These are phyloP conservation scores for Fusarium drepaniforme DNA, from an alignment of 2,329 filamentous ascomycete genomes.

Conservation along the genomic window DNA sequence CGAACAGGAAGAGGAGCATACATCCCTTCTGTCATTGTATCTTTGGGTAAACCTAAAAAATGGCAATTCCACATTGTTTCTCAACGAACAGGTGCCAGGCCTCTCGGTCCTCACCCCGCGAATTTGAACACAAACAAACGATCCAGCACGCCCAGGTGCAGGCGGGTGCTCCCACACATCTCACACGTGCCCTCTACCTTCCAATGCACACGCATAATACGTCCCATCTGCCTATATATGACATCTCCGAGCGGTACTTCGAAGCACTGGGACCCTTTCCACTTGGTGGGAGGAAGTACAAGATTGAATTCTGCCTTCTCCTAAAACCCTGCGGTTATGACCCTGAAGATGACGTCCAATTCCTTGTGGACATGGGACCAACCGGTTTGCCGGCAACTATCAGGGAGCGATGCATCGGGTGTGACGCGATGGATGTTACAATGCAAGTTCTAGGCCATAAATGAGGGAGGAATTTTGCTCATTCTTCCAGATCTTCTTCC, in stretches of 20 bases:
- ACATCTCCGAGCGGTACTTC: slow-evolving; percentile 5
- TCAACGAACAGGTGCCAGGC: neutral
- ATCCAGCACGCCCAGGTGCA: neutral
- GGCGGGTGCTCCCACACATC: neutral
- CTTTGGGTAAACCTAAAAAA: neutral
- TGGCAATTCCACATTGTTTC: neutral
- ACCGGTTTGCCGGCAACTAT: neutral
- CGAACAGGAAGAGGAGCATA: neutral
- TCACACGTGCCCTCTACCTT: slow-evolving; percentile 13
- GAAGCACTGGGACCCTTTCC: neutral
- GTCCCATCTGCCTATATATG: neutral
- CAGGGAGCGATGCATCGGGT: neutral
- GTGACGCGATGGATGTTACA: neutral
- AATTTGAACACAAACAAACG: neutral
- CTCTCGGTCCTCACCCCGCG: neutral
- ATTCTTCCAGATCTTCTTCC: neutral
- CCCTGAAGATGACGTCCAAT: slow-evolving; percentile 4
- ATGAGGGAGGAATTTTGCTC: too few species aligned
- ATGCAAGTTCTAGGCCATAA: slow-evolving; percentile 12
- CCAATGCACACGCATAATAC: neutral
- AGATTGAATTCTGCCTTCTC: slow-evolving; percentile 14
- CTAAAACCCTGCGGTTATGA: slow-evolving; percentile 14
- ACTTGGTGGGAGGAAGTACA: slow-evolving; percentile 14
- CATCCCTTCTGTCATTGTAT: too few species aligned
- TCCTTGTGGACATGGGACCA: neutral